Percentiles rank a stretch among this genome's conserved stretches.
phyloP scores from a whole-genome alignment of 106 monocot genomes.

The Vanilla planifolia region DNA sequence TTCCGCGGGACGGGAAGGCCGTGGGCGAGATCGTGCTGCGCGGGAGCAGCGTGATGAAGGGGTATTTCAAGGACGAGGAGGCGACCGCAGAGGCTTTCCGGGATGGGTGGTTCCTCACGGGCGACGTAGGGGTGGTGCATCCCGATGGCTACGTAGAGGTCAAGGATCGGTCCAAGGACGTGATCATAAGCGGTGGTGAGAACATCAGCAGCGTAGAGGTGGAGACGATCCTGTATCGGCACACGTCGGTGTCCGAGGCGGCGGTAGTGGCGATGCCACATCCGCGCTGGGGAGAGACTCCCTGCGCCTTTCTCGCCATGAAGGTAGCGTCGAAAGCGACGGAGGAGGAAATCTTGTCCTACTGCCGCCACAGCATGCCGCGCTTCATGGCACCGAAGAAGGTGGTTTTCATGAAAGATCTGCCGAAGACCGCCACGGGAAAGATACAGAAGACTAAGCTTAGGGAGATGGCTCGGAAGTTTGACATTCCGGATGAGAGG shows the following conservation, averaged over 20 bases:
- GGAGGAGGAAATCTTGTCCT: slow-evolving; percentile 36
- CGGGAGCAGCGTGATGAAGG: slow-evolving; percentile 92
- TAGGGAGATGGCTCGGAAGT: slow-evolving; percentile 28
- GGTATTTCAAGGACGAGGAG: slow-evolving; percentile 59
- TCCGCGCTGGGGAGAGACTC: slow-evolving; percentile 67
- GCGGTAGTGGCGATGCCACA: slow-evolving; percentile 90
- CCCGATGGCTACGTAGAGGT: slow-evolving; percentile 81
- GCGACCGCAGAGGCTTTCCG: slow-evolving; percentile 45
- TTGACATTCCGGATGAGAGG: too few species aligned
- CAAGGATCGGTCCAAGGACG: slow-evolving; percentile 80
- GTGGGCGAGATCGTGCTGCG: slow-evolving; percentile 75
- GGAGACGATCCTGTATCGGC: slow-evolving; percentile 51
- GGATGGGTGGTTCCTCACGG: slow-evolving; percentile 72
- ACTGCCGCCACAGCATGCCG: slow-evolving; percentile 46
- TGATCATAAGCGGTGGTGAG: slow-evolving; percentile 94
- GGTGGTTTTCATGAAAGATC: slow-evolving; percentile 57
- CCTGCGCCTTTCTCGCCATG: slow-evolving; percentile 62
- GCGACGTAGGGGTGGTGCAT: slow-evolving; percentile 73
- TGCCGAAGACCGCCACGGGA: slow-evolving; percentile 51
- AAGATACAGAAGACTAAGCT: slow-evolving; percentile 54
- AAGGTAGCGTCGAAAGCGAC: slow-evolving; percentile 2
- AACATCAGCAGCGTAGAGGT: slow-evolving; percentile 95
- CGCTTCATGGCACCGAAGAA: slow-evolving; percentile 72
- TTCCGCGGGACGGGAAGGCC: slow-evolving; percentile 51
- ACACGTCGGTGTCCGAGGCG: slow-evolving; percentile 51